Percentiles rank a stretch among this genome's conserved stretches.
phyloP scores from a whole-genome alignment of 2,329 filamentous ascomycete genomes.

The Ustulina deusta region DNA sequence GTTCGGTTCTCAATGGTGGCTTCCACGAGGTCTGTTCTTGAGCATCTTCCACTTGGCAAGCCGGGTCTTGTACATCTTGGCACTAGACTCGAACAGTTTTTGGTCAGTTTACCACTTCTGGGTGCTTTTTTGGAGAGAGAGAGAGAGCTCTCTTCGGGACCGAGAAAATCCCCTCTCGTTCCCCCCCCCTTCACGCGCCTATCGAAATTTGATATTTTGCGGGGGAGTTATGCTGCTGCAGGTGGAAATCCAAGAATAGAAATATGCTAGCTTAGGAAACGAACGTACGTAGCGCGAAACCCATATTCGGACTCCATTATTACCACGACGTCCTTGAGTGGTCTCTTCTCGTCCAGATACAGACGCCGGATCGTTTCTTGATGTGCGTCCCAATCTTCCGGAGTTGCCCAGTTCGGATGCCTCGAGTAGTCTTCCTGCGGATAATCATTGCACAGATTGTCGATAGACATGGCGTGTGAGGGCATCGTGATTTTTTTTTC shows the following conservation, averaged over 20 bases:
- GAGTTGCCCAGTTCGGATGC: constrained; percentile 42
- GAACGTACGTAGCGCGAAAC: constrained; percentile 44
- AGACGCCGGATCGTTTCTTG: constrained; percentile 43
- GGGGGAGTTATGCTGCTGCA: constrained; percentile 28
- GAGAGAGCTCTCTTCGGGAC: neutral
- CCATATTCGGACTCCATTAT: constrained; percentile 45
- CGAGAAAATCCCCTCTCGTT: constrained; percentile 1
- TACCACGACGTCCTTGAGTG: constrained; percentile 44
- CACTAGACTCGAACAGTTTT: constrained; percentile 30
- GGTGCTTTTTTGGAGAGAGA: neutral
- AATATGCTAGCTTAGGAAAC: constrained; percentile 21
- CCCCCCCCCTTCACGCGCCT: constrained; percentile 9
- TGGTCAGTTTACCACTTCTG: constrained; percentile 22
- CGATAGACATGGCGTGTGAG: constrained; percentile 44
- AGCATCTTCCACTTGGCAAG: constrained; percentile 46
- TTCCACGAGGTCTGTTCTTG: constrained; percentile 44
- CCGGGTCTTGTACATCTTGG: constrained; percentile 45
- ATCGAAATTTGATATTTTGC: constrained; percentile 33
- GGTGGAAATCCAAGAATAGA: constrained; percentile 23
- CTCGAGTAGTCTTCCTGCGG: constrained; percentile 37
- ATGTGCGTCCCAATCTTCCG: constrained; percentile 43
- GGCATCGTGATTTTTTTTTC: constrained; percentile 37
- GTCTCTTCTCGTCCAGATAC: constrained; percentile 45
- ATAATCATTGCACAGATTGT: constrained; percentile 42
- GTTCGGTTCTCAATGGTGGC: constrained; percentile 36